Evolutionary conservation across 306 rosid species (phyloP).

Genomic region (Coriaria nepalensis): DNA sequence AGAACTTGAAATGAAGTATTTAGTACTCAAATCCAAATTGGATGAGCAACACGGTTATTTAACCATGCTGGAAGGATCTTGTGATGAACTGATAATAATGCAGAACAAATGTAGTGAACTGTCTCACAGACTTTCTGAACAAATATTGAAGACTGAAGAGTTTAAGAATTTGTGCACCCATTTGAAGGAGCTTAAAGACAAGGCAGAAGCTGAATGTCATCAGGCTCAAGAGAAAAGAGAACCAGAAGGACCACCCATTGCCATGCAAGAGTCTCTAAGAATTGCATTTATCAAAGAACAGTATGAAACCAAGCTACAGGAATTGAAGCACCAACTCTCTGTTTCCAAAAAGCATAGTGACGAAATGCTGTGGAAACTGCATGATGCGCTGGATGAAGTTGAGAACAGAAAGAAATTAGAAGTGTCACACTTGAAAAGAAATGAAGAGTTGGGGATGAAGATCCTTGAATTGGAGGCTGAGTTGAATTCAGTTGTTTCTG

Average conservation of each 20-base stretch:
- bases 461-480: conserved; percentile 80
- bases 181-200: conserved; percentile 90
- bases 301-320: conserved; percentile 87
- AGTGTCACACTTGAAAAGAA: conserved; percentile 56
- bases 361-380: conserved; percentile 89
- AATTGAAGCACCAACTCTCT: conserved; percentile 68
- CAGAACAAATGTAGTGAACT: conserved; percentile 51
- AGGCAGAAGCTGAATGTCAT: conserved; percentile 61
- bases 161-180: conserved; percentile 82
- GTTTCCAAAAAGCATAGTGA: conserved; percentile 72
- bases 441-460: conserved; percentile 67
- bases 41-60: conserved; percentile 44
- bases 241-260: conserved; percentile 51
- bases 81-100: conserved; percentile 37
- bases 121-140: conserved; percentile 65
- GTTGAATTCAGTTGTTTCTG: conserved; percentile 58
- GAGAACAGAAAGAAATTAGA: conserved; percentile 71
- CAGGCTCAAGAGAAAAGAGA: conserved; percentile 61
- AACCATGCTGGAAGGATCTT: conserved; percentile 40
- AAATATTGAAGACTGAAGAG: conserved; percentile 78
- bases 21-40: conserved; percentile 52
- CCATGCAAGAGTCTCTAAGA: conserved; percentile 84
- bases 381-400: conserved; percentile 66
- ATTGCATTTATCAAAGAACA: conserved; percentile 96
- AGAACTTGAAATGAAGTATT: conserved; percentile 60